Base-by-base conservation (phyloP, 1,139 yeast genomes). In the Debaryomycetaceae sp. region DNA sequence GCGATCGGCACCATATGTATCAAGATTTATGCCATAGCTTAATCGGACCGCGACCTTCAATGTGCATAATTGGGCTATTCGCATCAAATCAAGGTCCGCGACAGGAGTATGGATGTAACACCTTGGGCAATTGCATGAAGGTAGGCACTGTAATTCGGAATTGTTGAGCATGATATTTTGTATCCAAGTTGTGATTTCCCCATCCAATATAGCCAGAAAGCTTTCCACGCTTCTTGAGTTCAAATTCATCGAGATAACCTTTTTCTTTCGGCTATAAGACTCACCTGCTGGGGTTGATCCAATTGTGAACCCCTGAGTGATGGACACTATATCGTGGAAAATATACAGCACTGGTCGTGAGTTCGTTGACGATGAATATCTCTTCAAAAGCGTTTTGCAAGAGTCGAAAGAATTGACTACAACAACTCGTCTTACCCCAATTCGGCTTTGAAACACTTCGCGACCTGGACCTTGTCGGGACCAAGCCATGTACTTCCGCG, bases 211-310 rank as follows among this genome's bases (percentile, higher is more conserved):
- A 0, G 45, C 46, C 20, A 63, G 51, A 35, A 65, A 56, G 2
- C 44, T 26, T 6, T 55, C 56, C 10, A 63, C 58, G 26, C 49
- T 49, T 24, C 41, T 53, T 30, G 51, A 63, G 45, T 72, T 76
- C 35, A 82, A 56, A 4, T 66, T 62, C 35, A 64, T 61, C 0
- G 79, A 66, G 17, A 81, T 60, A 5, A 69, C 66, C 44, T 75
- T 78, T 43, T 79, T 71, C 48, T 75, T 71, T 16, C 57, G 58
- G 38, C 62, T 61, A 45, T 67, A 81, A 2, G 78, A 63, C 1
- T 56, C 60, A 2, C 83, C 73, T 46, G 68, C 75, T 1, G 93
- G 93, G 0, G 91, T 81, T 0, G 93, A 79, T 0, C 94, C 94
- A 18, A 83, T 68, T 0, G 94, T 83, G 40, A 71, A 76, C 1